A percentile compares a stretch with the other conserved stretches of the same genome.
phyloP scores from a whole-genome alignment of 2,329 filamentous ascomycete species.

The Penicillium occitanis region DNA sequence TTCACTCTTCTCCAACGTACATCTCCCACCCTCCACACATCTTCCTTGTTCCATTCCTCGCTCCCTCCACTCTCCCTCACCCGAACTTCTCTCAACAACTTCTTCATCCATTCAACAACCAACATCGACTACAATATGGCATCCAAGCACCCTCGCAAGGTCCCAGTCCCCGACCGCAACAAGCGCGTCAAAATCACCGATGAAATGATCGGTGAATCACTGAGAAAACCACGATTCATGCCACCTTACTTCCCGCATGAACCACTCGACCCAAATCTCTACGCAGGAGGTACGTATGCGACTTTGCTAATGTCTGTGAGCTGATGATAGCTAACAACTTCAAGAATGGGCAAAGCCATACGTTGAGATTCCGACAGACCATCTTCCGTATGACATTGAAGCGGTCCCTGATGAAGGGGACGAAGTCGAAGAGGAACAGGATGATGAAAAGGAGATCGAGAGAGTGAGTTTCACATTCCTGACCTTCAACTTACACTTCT shows the following conservation, averaged over 20 bases:
- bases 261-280: constrained; percentile 7
- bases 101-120: neutral
- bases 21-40: neutral
- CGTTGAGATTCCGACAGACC: neutral
- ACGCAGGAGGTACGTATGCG: constrained; percentile 15
- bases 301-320: neutral
- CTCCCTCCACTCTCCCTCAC: neutral
- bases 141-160: neutral
- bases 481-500: neutral
- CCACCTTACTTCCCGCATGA: constrained; percentile 17
- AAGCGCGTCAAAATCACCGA: constrained; percentile 18
- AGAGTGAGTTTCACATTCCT: neutral
- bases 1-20: neutral
- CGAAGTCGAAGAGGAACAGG: neutral
- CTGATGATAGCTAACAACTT: neutral
- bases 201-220: constrained; percentile 2
- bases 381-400: constrained; percentile 2
- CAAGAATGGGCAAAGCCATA: constrained; percentile 6
- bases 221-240: constrained; percentile 6
- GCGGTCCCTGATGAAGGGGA: neutral
- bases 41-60: neutral
- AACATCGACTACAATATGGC: neutral
- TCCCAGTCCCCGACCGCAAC: neutral
- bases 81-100: neutral
- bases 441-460: constrained; percentile 4